Evolutionary conservation across 2,329 filamentous ascomycete species (phyloP).

Genomic region (Knufia fluminis): DNA sequence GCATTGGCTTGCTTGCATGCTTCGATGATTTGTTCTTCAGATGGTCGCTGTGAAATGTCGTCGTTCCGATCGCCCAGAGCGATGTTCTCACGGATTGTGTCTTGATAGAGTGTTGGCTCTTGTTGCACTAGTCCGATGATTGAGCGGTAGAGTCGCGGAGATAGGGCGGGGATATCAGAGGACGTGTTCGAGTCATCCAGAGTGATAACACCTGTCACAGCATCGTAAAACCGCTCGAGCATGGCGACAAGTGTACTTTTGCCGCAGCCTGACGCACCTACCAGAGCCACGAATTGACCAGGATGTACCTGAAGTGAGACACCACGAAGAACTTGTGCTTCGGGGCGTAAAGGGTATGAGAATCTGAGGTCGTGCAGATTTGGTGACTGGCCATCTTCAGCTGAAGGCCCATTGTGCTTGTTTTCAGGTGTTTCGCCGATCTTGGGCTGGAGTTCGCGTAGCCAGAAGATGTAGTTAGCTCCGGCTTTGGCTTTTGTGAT

Average conservation of each 20-base stretch:
- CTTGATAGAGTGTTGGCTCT: slow-evolving; percentile 63
- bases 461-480: slow-evolving; percentile 45
- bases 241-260: slow-evolving; percentile 60
- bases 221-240: slow-evolving; percentile 59
- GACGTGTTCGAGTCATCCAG: slow-evolving; percentile 41
- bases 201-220: slow-evolving; percentile 54
- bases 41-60: slow-evolving; percentile 12
- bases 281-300: slow-evolving; percentile 46
- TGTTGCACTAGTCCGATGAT: slow-evolving; percentile 64
- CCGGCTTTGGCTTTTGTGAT: slow-evolving; percentile 44
- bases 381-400: slow-evolving; percentile 28
- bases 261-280: slow-evolving; percentile 50
- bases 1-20: slow-evolving; percentile 32
- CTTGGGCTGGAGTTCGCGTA: slow-evolving; percentile 34
- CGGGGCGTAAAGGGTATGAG: slow-evolving; percentile 24
- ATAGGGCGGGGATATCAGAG: slow-evolving; percentile 49
- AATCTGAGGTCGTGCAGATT: slow-evolving; percentile 40
- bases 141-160: slow-evolving; percentile 54
- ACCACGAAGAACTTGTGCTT: slow-evolving; percentile 25
- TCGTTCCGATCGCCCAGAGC: slow-evolving; percentile 42
- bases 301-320: slow-evolving; percentile 32
- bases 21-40: slow-evolving; percentile 27
- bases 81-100: slow-evolving; percentile 61
- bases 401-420: slow-evolving; percentile 27
- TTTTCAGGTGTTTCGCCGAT: slow-evolving; percentile 38